Conservation (phyloP, 2,329 filamentous ascomycete genomes). For the Trichoderma semiorbis region DNA sequence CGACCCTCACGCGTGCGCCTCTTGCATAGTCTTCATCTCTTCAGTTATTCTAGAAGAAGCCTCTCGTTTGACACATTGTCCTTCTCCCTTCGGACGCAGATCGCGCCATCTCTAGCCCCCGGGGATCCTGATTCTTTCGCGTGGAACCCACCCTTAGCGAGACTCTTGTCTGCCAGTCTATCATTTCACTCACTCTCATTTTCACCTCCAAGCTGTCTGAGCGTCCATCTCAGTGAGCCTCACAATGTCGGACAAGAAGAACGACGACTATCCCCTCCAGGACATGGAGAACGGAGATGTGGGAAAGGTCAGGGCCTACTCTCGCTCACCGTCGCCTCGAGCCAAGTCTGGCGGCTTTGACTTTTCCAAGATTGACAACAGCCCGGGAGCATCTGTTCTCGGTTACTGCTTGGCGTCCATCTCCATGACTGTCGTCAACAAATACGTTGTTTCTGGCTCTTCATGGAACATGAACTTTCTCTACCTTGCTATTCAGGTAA, state of each 20-base stretch:
- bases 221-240: neutral
- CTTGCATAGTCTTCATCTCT: slow-evolving; percentile 16
- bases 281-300: slow-evolving; percentile 60
- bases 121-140: neutral
- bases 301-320: slow-evolving; percentile 37
- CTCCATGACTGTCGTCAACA: slow-evolving; percentile 99
- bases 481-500: slow-evolving; percentile 86
- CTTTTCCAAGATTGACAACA: slow-evolving; percentile 62
- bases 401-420: slow-evolving; percentile 96
- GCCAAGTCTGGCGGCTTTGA: slow-evolving; percentile 27
- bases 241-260: slow-evolving; percentile 83
- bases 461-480: slow-evolving; percentile 97
- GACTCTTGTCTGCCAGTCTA: neutral
- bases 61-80: slow-evolving; percentile 13
- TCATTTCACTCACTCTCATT: neutral
- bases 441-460: slow-evolving; percentile 89
- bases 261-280: slow-evolving; percentile 72
- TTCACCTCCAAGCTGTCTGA: neutral
- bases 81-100: neutral
- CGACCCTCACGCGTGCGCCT: slow-evolving; percentile 1
- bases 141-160: slow-evolving; percentile 12
- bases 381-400: slow-evolving; percentile 74
- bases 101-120: slow-evolving; percentile 2
- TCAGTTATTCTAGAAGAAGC: slow-evolving; percentile 14
- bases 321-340: slow-evolving; percentile 21